phyloP scores from a whole-genome alignment of 306 rosid genomes.

The Luffa aegyptiaca region DNA sequence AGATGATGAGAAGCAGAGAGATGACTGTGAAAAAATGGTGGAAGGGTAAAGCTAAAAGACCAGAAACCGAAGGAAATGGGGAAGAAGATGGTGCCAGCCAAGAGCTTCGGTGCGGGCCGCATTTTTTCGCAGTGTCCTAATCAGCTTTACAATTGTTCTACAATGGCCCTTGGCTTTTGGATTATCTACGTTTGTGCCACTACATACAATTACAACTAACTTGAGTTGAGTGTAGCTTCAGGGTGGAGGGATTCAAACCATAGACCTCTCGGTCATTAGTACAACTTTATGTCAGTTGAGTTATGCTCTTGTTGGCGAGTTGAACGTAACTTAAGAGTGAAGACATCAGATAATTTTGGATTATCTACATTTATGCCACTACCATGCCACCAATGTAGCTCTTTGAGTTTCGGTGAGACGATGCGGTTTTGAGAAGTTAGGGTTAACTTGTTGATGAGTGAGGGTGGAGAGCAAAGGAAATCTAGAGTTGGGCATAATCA shows the following conservation, averaged over 20 bases:
- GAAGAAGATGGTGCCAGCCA: conserved; percentile 2
- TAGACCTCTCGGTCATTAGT: no score
- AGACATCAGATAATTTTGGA: neutral
- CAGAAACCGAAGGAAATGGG: conserved; percentile 1
- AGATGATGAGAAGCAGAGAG: neutral
- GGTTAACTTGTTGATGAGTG: no score
- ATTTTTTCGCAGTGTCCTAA: neutral
- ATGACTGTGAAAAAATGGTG: neutral
- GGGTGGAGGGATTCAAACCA: no score
- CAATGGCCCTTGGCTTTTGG: neutral
- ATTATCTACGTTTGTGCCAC: neutral
- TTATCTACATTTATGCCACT: neutral
- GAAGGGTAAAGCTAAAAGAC: neutral
- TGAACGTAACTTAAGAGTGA: no score
- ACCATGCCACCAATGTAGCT: neutral
- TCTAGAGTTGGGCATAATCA: no score
- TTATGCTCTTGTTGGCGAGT: no score
- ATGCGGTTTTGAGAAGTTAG: no score
- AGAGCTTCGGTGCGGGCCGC: conserved; percentile 3
- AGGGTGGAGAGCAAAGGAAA: no score
- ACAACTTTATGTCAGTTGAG: no score
- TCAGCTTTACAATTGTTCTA: neutral
- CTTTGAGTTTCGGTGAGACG: no score
- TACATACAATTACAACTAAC: neutral
- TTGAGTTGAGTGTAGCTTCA: no score